Evolutionary conservation across 306 rosid genomes (phyloP).

Genomic region (Coriaria nepalensis): DNA sequence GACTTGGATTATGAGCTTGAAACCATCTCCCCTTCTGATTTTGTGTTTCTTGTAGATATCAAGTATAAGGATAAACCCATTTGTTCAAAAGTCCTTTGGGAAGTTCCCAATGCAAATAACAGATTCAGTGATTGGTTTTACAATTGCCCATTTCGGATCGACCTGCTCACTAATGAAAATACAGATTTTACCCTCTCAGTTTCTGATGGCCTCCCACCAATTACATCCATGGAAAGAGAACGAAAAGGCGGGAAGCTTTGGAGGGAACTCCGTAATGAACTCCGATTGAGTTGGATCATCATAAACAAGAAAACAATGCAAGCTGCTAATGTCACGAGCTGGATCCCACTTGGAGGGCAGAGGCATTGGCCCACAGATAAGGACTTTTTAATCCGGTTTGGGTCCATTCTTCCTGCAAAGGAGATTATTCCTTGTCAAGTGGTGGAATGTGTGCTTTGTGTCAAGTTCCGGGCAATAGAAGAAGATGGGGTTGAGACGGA

Average conservation of each 20-base stretch:
- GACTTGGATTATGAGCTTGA: constrained; percentile 45
- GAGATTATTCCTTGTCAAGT: constrained; percentile 71
- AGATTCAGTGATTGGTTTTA: constrained; percentile 64
- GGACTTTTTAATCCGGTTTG: constrained; percentile 69
- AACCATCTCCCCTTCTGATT: constrained; percentile 57
- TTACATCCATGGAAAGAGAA: constrained; percentile 61
- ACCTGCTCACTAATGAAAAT: constrained; percentile 53
- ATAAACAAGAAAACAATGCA: constrained; percentile 63
- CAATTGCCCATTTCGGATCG: constrained; percentile 80
- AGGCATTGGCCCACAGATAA: constrained; percentile 92
- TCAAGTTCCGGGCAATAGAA: constrained; percentile 65
- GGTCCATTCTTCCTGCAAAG: constrained; percentile 66
- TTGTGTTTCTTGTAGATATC: constrained; percentile 70
- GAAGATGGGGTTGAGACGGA: constrained; percentile 47
- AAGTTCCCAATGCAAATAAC: constrained; percentile 62
- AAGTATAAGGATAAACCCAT: constrained; percentile 58
- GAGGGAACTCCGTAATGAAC: constrained; percentile 72
- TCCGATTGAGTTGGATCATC: constrained; percentile 70
- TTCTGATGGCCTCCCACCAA: constrained; percentile 66
- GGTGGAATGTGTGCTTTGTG: constrained; percentile 67
- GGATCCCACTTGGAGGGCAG: constrained; percentile 82
- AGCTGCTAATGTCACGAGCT: constrained; percentile 85
- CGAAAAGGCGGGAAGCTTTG: constrained; percentile 76
- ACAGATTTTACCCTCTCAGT: too few relatives aligned
- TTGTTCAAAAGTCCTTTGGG: constrained; percentile 81